These are phyloP conservation scores for Stagonosporopsis cucurbitacearum DNA, from an alignment of 2,329 filamentous ascomycete species.

Conservation along the genomic window DNA sequence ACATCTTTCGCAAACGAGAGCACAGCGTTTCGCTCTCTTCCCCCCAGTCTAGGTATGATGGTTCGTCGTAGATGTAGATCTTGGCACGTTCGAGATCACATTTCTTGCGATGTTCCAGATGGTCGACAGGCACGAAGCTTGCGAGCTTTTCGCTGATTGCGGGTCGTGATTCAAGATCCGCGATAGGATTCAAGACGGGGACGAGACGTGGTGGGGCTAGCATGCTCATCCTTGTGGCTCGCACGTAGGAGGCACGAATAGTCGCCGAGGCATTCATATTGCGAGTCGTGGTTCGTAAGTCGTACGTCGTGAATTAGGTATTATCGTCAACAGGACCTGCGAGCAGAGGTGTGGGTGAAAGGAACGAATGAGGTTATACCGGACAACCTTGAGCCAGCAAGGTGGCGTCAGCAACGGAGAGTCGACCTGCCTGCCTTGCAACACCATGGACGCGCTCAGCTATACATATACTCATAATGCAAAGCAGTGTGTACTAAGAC, in stretches of 20 bases:
- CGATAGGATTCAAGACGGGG: slow-evolving; percentile 3
- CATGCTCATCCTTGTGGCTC: slow-evolving; percentile 30
- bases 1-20: slow-evolving; percentile 23
- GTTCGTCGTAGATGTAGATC: slow-evolving; percentile 16
- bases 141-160: slow-evolving; percentile 26
- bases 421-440: slow-evolving; percentile 4
- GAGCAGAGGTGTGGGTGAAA: background rate
- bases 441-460: background rate
- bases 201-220: slow-evolving; percentile 10
- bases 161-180: slow-evolving; percentile 24
- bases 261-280: slow-evolving; percentile 42
- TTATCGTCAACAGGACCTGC: slow-evolving; percentile 1
- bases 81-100: slow-evolving; percentile 28
- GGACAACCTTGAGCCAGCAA: slow-evolving; percentile 19
- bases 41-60: slow-evolving; percentile 23
- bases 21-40: slow-evolving; percentile 7
- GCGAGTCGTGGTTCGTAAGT: background rate
- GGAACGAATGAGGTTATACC: background rate
- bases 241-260: slow-evolving; percentile 37
- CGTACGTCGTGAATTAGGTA: slow-evolving; percentile 11
- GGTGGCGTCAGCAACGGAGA: slow-evolving; percentile 7
- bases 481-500: background rate
- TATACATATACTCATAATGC: slow-evolving; percentile 7
- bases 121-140: slow-evolving; percentile 27
- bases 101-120: slow-evolving; percentile 29